phyloP scores from a whole-genome alignment of 1,139 yeast species.

The Protomyces inouyei region DNA sequence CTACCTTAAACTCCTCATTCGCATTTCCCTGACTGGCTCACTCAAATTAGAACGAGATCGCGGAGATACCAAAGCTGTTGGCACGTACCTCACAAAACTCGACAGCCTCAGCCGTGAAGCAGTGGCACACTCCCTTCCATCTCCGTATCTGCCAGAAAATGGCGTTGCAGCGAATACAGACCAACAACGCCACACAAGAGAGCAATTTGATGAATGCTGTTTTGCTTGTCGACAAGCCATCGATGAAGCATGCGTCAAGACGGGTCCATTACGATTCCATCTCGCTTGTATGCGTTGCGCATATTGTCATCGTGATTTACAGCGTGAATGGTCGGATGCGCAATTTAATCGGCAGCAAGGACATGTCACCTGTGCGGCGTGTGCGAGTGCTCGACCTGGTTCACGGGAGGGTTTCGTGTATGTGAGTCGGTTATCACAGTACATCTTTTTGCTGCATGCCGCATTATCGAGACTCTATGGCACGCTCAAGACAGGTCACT shows the following conservation, averaged over 20 bases:
- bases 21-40: slow-evolving; percentile 39
- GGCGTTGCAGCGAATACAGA: not conserved
- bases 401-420: slow-evolving; percentile 53
- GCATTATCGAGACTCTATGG: slow-evolving; percentile 68
- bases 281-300: slow-evolving; percentile 28
- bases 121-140: slow-evolving; percentile 9
- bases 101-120: slow-evolving; percentile 16
- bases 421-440: slow-evolving; percentile 68
- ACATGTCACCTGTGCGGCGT: slow-evolving; percentile 53
- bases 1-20: slow-evolving; percentile 73
- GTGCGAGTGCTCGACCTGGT: slow-evolving; percentile 46
- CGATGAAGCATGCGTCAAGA: slow-evolving; percentile 47
- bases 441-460: slow-evolving; percentile 70
- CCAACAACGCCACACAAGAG: not conserved
- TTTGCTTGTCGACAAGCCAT: slow-evolving; percentile 64
- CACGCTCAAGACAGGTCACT: slow-evolving; percentile 15
- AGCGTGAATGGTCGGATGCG: slow-evolving; percentile 43
- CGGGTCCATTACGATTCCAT: slow-evolving; percentile 25
- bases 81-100: slow-evolving; percentile 44
- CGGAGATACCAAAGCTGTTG: slow-evolving; percentile 46
- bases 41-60: slow-evolving; percentile 28
- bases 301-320: slow-evolving; percentile 46
- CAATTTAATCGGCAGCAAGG: slow-evolving; percentile 44
- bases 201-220: slow-evolving; percentile 60
- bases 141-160: not conserved